Base-by-base conservation (phyloP, 1,284 basidiomycete species). In the Fomitopsis pinicola region DNA sequence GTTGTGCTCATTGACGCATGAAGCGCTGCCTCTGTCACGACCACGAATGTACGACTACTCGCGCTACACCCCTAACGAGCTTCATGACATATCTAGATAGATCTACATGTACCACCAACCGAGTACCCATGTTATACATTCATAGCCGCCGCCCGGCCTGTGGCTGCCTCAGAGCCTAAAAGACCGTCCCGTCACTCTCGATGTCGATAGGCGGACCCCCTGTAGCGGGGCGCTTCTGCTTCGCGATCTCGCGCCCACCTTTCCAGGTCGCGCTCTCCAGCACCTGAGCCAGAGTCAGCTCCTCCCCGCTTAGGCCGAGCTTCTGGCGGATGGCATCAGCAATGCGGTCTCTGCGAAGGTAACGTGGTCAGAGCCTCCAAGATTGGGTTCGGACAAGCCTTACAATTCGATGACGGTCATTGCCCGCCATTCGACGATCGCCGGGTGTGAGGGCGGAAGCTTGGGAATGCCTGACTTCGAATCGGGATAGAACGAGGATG, bases 221-320 rank as follows among this genome's bases (percentile, higher is more conserved):
- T 0, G 85, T 89, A 52, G 80, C 76, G 0, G 89, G 89, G 17
- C 95, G 78, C 72, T 86, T 89, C 70, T 82, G 75, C 72, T 87
- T 91, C 0, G 96, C 96, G 53, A 98, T 93, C 76, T 97, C 93
- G 6, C 95, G 81, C 0, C 92, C 96, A 2, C 94, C 95, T 72
- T 96, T 97, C 97, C 96, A 98, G 0, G 95, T 98, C 1, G 94
- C 95, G 57, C 89, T 88, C 75, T 98, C 96, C 35, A 98, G 79
- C 0, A 98, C 88, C 74, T 98, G 97, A 0, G 93, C 89, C 12
- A 97, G 83, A 0, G 85, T 83, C 35, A 88, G 79, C 59, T 87
- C 76, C 1, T 77, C 78, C 4, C 70, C 71, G 2, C 75, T 77
- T 36, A 88, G 69, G 2, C 76, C 74, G 54, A 91, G 80, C 66